Evolutionary conservation across 371 early-diverging fungal species (phyloP), one percentile per base, ranked within the genome.

Genomic region (Mortierella sp.): DNA sequence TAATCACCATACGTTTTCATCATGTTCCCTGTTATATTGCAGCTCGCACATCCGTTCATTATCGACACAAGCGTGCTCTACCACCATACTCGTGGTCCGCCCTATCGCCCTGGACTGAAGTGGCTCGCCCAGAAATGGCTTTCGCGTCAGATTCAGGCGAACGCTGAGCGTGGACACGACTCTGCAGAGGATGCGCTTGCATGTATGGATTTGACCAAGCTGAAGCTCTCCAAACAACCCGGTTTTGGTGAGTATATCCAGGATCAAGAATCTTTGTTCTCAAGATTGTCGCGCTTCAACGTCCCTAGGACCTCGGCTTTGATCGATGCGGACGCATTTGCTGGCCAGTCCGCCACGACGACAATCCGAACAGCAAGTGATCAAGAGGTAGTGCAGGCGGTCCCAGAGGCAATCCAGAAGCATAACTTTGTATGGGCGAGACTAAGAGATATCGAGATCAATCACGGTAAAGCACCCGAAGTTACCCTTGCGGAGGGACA

Each of bases 171-270:
- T 28, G 93, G 92, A 43, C 95, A 95, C 82, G 93, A 93, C 78
- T 87, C 90, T 31, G 79, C 82, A 19, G 93, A 93, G 80, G 95
- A 95, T 83, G 92, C 94, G 6, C 62, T 79, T 48, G 86, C 94
- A 11, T 84, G 88, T 15, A 67, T 95, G 60, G 93, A 94, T 60
- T 63, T 95, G 6, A 83, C 90, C 46, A 83, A 86, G 67, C 79
- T 87, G 44, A 91, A 88, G 52, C 31, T 90, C 28, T 44, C 70
- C 27, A 79, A 83, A 14, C 86, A 85, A 0, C 67, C 79, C 11
- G 64, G 79, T 6, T 90, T 83, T 66, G 90, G 89, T 17, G 75
- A 70, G 42, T 80, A 75, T 39, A 44, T 37, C 7, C 79, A 78
- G 42, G 78, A 82, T 27, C 68, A 80, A 0, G 88, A 87, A 32